A percentile compares a stretch with the other conserved stretches of the same genome.
Conservation (phyloP, 106 monocot species). For the Phalaenopsis equestris region DNA sequence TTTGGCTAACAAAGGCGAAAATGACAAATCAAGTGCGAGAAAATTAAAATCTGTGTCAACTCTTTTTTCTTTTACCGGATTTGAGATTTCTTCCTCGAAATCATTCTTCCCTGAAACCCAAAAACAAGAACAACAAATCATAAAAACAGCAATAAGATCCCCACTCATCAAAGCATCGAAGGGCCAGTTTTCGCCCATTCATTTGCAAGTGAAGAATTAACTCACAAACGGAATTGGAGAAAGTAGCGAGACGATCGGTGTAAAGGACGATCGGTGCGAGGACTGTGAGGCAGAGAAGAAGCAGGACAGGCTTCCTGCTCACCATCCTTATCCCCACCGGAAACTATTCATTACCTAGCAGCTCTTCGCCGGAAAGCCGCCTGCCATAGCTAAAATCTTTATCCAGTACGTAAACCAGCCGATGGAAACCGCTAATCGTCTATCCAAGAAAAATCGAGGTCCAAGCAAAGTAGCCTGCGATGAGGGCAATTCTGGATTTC, state of each 20-base stretch:
- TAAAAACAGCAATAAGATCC: neutral
- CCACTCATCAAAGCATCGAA: neutral
- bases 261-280: constrained; percentile 77
- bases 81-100: constrained; percentile 13
- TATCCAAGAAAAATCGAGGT: neutral
- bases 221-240: constrained; percentile 29
- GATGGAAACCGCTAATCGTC: neutral
- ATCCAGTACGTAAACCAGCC: neutral
- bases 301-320: constrained; percentile 35
- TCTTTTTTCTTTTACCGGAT: constrained; percentile 9
- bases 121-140: constrained; percentile 4
- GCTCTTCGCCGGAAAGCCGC: neutral
- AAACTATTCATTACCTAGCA: constrained; percentile 11
- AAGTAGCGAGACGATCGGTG: constrained; percentile 44
- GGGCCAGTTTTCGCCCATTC: neutral
- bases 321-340: constrained; percentile 36
- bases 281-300: constrained; percentile 55
- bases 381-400: no score
- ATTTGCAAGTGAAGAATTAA: neutral
- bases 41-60: neutral
- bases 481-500: no score
- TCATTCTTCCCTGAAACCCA: constrained; percentile 4
- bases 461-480: neutral
- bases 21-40: neutral
- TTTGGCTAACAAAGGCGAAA: neutral